phyloP scores from a whole-genome alignment of 2,329 filamentous ascomycete genomes.

The Onygenales sp. region DNA sequence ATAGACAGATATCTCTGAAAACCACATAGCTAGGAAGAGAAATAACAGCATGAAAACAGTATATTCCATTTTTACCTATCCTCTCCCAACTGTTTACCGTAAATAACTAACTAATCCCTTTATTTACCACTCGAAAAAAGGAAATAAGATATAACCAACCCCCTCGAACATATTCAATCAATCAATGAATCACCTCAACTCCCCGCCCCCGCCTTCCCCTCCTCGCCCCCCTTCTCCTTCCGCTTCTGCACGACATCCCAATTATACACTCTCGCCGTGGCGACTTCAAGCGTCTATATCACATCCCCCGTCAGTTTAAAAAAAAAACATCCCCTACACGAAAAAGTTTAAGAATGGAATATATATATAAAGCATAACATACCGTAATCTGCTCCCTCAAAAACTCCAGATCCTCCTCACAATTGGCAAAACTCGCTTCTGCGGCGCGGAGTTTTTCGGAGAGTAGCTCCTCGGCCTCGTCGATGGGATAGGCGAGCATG shows the following conservation, averaged over 20 bases:
- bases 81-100: too few relatives aligned
- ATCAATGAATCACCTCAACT: background rate
- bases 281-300: slow-evolving; percentile 85
- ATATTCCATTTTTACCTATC: too few relatives aligned
- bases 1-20: too few relatives aligned
- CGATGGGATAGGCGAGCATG: slow-evolving; percentile 89
- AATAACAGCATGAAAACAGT: too few relatives aligned
- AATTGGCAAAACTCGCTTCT: slow-evolving; percentile 70
- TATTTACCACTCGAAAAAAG: background rate
- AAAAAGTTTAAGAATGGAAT: background rate
- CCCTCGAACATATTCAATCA: background rate
- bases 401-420: slow-evolving; percentile 94
- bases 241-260: slow-evolving; percentile 96
- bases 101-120: background rate
- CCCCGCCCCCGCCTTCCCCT: background rate
- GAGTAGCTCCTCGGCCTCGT: slow-evolving; percentile 74
- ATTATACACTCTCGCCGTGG: slow-evolving; percentile 94
- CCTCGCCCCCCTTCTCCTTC: slow-evolving; percentile 62
- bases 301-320: background rate
- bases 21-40: too few relatives aligned
- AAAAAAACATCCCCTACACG: background rate
- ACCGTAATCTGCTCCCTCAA: slow-evolving; percentile 93
- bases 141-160: background rate
- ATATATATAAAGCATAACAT: slow-evolving; percentile 24
- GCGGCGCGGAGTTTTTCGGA: slow-evolving; percentile 68